Evolutionary conservation across 2,329 filamentous ascomycete genomes (phyloP), one percentile per base, ranked within the genome.

Genomic region (Colletotrichum chlorophyti): DNA sequence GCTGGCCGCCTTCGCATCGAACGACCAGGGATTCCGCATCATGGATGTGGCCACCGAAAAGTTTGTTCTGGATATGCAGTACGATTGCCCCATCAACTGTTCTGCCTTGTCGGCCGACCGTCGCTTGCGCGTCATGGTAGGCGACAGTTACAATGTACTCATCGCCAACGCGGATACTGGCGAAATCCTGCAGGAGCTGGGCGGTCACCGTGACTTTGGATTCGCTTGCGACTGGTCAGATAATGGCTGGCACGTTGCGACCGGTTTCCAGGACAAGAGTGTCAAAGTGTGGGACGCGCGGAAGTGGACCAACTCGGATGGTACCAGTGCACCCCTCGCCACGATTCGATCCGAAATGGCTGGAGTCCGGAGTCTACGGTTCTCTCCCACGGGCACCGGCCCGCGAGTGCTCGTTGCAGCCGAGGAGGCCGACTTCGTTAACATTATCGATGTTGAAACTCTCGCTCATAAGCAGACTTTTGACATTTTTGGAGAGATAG

Each of bases 201-300:
- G 76, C 4, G 87, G 88, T 2, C 89, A 92, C 67, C 78, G 78
- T 12, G 90, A 93, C 67, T 90, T 82, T 64, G 89, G 86, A 2
- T 94, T 93, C 66, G 86, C 90, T 2, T 92, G 89, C 66, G 90
- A 89, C 64, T 94, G 91, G 91, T 88, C 90, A 15, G 86, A 89
- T 50, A 88, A 93, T 68, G 90, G 90, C 27, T 86, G 87, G 75
- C 88, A 87, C 11, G 82, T 93, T 17, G 91, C 91, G 11, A 93
- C 91, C 0, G 90, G 87, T 19, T 89, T 88, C 61, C 90, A 94
- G 71, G 91, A 94, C 70, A 88, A 83, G 69, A 82, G 80, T 24
- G 81, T 93, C 64, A 85, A 87, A 63, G 85, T 94, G 45, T 93
- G 89, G 86, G 91, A 94, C 69, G 88, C 90, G 7, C 83, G 91